These are phyloP conservation scores for Lichtheimia ornata DNA, from an alignment of 371 early-diverging fungal species.

Conservation along the genomic window DNA sequence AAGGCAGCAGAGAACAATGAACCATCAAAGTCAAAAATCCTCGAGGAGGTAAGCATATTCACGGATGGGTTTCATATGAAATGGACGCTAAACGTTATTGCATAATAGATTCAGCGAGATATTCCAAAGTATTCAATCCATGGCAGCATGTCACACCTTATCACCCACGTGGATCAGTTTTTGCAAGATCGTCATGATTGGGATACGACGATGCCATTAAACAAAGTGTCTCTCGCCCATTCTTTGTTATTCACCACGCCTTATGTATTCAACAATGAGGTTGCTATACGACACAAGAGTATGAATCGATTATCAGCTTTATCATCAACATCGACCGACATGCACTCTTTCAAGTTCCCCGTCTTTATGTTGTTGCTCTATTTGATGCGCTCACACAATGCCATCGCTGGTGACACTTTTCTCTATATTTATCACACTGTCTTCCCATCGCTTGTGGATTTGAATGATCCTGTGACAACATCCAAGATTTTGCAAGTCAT, in stretches of 20 bases:
- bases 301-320: constrained; percentile 25
- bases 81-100: not conserved
- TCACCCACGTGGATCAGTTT: constrained; percentile 11
- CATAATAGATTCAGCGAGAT: constrained; percentile 15
- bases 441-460: constrained; percentile 45
- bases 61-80: not conserved
- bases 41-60: constrained; percentile 8
- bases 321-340: constrained; percentile 17
- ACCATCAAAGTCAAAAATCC: not conserved
- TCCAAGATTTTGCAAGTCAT: constrained; percentile 52
- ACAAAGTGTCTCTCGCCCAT: constrained; percentile 22
- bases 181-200: not conserved
- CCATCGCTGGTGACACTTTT: constrained; percentile 23
- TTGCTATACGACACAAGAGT: constrained; percentile 19
- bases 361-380: constrained; percentile 50
- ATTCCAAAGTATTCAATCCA: constrained; percentile 3
- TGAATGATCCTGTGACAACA: constrained; percentile 53
- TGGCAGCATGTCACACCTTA: constrained; percentile 17
- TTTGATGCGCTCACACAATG: constrained; percentile 38
- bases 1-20: not conserved
- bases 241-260: constrained; percentile 38
- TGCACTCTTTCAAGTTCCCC: constrained; percentile 41
- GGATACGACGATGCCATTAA: not conserved
- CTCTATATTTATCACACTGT: constrained; percentile 43
- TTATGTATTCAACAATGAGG: constrained; percentile 33